Evolutionary conservation across 1,139 yeast species (phyloP).

Genomic region (Suhomyces anneliseae): DNA sequence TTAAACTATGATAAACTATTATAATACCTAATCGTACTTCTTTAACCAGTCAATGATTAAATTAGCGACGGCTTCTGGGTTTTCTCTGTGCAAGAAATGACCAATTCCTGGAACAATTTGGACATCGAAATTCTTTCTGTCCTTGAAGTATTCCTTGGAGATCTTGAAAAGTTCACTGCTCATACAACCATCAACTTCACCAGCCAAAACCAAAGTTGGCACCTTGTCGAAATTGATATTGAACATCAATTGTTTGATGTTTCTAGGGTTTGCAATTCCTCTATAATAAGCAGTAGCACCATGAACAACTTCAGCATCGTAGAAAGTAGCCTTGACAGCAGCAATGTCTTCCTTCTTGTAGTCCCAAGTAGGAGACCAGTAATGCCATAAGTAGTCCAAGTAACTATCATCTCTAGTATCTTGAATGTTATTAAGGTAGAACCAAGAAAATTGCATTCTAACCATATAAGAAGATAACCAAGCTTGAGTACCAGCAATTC

Average conservation of each 20-base stretch:
- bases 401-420: conserved; percentile 25
- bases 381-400: conserved; percentile 36
- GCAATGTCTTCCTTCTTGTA: conserved; percentile 29
- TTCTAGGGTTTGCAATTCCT: conserved; percentile 28
- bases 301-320: conserved; percentile 31
- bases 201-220: conserved; percentile 42
- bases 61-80: conserved; percentile 32
- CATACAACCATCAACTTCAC: conserved; percentile 45
- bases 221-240: conserved; percentile 37
- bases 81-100: conserved; percentile 46
- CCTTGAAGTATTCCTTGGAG: conserved; percentile 24
- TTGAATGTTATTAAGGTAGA: conserved; percentile 26
- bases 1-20: not conserved
- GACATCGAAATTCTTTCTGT: conserved; percentile 26
- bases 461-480: conserved; percentile 40
- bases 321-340: conserved; percentile 29
- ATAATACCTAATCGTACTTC: not conserved
- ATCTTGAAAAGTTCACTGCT: conserved; percentile 26
- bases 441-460: conserved; percentile 37
- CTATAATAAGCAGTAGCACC: conserved; percentile 47
- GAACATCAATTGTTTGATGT: conserved; percentile 26
- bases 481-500: conserved; percentile 36
- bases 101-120: conserved; percentile 34
- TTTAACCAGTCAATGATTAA: conserved; percentile 31
- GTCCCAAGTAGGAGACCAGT: conserved; percentile 46